Conservation (phyloP, 2,329 filamentous ascomycete genomes). For the Talaromyces amestolkiae region DNA sequence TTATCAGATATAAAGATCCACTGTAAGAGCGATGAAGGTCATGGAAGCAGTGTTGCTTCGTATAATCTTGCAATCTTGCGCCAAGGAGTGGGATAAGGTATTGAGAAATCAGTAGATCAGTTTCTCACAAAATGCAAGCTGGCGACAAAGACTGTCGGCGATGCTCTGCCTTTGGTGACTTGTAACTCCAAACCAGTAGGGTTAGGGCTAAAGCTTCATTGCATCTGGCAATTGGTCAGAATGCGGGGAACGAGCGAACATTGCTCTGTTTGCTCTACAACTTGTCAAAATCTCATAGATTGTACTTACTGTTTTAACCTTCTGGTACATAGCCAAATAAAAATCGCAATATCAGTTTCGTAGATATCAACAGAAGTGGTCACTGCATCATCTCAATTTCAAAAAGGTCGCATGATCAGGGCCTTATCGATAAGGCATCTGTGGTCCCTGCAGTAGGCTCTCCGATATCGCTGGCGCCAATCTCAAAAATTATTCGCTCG, state of each 20-base stretch:
- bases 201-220: neutral
- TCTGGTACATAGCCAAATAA: neutral
- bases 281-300: neutral
- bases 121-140: neutral
- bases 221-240: neutral
- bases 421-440: neutral
- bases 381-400: neutral
- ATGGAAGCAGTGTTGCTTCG: too few species aligned
- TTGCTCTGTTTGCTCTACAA: neutral
- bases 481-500: neutral
- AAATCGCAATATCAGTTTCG: neutral
- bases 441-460: neutral
- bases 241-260: neutral
- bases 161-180: neutral
- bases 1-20: too few species aligned
- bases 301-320: neutral
- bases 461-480: neutral
- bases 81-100: too few species aligned
- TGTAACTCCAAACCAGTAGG: neutral
- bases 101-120: too few species aligned
- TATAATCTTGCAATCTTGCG: too few species aligned
- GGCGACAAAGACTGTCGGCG: neutral
- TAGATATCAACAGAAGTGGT: neutral
- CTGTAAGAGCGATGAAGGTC: too few species aligned
- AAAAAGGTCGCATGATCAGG: neutral